These are phyloP conservation scores for Zygoascus flipseniorum DNA, from an alignment of 805 yeast species.

Conservation along the genomic window DNA sequence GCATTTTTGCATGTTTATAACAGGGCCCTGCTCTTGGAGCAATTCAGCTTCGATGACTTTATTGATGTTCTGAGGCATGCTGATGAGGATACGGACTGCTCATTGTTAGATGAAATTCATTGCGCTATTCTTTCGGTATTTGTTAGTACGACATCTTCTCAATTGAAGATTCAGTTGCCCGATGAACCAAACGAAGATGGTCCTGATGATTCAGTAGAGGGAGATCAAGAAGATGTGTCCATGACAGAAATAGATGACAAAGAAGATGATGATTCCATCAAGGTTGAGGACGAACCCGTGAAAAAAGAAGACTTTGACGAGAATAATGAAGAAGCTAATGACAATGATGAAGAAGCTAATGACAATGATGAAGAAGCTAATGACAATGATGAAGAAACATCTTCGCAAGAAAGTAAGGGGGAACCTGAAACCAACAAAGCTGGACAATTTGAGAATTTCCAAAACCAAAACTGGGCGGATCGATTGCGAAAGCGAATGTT, in stretches of 20 bases:
- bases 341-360: conserved; percentile 25
- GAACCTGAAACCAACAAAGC: conserved; percentile 14
- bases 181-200: conserved; percentile 25
- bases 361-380: conserved; percentile 25
- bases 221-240: conserved; percentile 11
- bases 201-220: conserved; percentile 15
- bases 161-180: conserved; percentile 28
- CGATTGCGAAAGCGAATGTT: conserved; percentile 65
- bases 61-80: conserved; percentile 48
- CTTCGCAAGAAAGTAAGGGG: conserved; percentile 20
- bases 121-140: conserved; percentile 53
- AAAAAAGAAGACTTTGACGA: conserved; percentile 22
- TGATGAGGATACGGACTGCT: conserved; percentile 38
- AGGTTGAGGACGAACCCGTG: conserved; percentile 21
- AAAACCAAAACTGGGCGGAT: conserved; percentile 55
- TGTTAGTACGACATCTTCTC: conserved; percentile 37
- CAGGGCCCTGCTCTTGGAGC: conserved; percentile 54
- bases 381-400: conserved; percentile 18
- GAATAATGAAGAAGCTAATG: conserved; percentile 15
- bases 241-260: background rate
- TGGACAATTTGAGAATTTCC: conserved; percentile 11
- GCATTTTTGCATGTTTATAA: conserved; percentile 64
- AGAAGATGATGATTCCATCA: conserved; percentile 12
- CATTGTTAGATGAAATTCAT: conserved; percentile 56
- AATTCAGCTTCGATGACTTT: conserved; percentile 74